Evolutionary conservation across 305 asterid species (phyloP).

Genomic region (Fraxinus velutina): DNA sequence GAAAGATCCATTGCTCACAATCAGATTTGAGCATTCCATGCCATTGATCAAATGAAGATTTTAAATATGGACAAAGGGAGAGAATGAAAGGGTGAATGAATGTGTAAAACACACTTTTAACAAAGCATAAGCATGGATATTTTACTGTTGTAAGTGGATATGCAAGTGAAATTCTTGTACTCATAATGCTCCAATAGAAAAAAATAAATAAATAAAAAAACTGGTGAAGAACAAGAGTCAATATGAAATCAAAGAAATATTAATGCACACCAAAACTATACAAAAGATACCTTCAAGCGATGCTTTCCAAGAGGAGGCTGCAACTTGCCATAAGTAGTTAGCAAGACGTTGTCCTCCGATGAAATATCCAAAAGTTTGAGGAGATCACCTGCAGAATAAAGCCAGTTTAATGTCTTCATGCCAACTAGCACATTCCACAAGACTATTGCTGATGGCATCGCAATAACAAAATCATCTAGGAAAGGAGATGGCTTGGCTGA

Average conservation of each 20-base stretch:
- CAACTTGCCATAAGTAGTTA: slow-evolving; percentile 80
- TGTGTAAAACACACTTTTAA: background rate
- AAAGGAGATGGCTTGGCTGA: slow-evolving; percentile 12
- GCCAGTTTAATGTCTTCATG: slow-evolving; percentile 19
- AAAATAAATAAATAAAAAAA: background rate
- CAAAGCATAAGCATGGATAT: background rate
- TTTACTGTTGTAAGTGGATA: background rate
- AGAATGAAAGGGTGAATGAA: background rate
- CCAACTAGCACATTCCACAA: slow-evolving; percentile 13
- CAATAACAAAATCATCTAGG: background rate
- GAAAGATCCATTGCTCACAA: slow-evolving; percentile 30
- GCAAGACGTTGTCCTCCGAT: slow-evolving; percentile 49
- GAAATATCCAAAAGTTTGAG: slow-evolving; percentile 83
- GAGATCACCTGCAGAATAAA: slow-evolving; percentile 60
- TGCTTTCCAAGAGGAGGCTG: slow-evolving; percentile 94
- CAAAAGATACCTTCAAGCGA: slow-evolving; percentile 69
- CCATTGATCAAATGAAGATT: slow-evolving; percentile 14
- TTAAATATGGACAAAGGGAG: background rate
- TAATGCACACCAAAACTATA: background rate
- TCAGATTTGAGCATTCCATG: slow-evolving; percentile 28
- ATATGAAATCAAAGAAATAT: background rate
- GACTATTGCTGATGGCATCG: slow-evolving; percentile 21
- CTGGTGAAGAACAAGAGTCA: background rate
- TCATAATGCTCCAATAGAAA: background rate
- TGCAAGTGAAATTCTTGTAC: slow-evolving; percentile 1